phyloP scores from a whole-genome alignment of 345 rosid species.

The Brassica rapa region DNA sequence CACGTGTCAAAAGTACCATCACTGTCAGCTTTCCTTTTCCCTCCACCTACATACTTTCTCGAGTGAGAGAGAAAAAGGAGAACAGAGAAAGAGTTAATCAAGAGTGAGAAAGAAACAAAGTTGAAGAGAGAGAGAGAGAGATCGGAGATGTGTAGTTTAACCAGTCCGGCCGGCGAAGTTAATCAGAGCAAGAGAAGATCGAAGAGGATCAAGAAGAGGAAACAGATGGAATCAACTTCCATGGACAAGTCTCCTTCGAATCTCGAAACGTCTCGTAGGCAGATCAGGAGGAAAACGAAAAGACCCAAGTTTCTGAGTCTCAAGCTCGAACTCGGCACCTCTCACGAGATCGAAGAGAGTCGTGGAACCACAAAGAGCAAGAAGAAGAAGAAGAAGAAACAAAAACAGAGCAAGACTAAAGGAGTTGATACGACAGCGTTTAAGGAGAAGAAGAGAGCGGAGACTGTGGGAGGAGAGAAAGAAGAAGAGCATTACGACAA shows the following conservation, averaged over 20 bases:
- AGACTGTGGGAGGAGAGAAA: conserved; percentile 15
- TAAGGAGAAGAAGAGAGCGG: conserved; percentile 24
- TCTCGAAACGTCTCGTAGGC: conserved; percentile 46
- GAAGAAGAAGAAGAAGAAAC: conserved; percentile 3
- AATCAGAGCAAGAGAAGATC: conserved; percentile 31
- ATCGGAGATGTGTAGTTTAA: conserved; percentile 43
- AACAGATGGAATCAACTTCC: conserved; percentile 19
- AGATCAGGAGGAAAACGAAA: conserved; percentile 57
- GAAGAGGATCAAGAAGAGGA: conserved; percentile 29
- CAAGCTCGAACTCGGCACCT: conserved; percentile 46
- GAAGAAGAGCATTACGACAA: conserved; percentile 47
- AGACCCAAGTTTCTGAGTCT: conserved; percentile 75
- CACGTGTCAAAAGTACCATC: conserved; percentile 35
- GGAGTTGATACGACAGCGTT: background rate
- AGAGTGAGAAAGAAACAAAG: conserved; percentile 12
- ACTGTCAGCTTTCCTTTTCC: conserved; percentile 23
- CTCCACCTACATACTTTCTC: conserved; percentile 31
- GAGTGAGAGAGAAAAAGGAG: conserved; percentile 22
- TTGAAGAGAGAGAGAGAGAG: conserved; percentile 7
- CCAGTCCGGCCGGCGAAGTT: conserved; percentile 26
- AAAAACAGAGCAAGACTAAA: conserved; percentile 32
- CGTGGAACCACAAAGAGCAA: conserved; percentile 10
- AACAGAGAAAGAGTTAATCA: conserved; percentile 13
- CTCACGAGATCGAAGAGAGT: conserved; percentile 29
- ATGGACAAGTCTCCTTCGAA: conserved; percentile 22